Percentiles rank a stretch among this genome's conserved stretches.
phyloP scores from a whole-genome alignment of 768 basidiomycete genomes.

The Psilocybe azurescens region DNA sequence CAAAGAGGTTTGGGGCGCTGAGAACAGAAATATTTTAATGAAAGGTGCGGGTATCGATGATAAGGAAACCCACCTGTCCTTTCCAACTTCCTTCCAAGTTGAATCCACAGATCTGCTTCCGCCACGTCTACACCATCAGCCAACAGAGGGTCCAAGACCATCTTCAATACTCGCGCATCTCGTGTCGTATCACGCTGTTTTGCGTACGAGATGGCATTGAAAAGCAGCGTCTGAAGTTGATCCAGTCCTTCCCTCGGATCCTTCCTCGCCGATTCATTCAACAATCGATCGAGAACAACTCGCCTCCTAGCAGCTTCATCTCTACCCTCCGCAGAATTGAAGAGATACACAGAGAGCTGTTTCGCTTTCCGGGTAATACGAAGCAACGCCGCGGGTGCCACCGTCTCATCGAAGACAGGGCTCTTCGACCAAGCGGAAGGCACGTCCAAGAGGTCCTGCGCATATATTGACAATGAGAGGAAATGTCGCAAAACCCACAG shows the following conservation, averaged over 20 bases:
- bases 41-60: neutral
- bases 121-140: conserved; percentile 60
- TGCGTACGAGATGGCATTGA: conserved; percentile 34
- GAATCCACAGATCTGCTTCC: conserved; percentile 83
- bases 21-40: neutral
- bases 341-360: conserved; percentile 66
- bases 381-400: conserved; percentile 37
- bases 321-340: conserved; percentile 42
- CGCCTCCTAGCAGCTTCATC: conserved; percentile 57
- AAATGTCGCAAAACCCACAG: conserved; percentile 76
- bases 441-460: conserved; percentile 62
- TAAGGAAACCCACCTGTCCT: conserved; percentile 53
- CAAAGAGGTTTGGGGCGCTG: conserved; percentile 76
- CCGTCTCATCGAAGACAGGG: conserved; percentile 50
- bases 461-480: conserved; percentile 63
- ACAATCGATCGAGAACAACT: conserved; percentile 38
- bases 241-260: conserved; percentile 20
- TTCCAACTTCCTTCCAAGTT: conserved; percentile 68
- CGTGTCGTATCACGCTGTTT: conserved; percentile 49
- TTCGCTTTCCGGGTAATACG: conserved; percentile 52
- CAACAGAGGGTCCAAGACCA: conserved; percentile 64
- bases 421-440: conserved; percentile 46
- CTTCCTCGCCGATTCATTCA: conserved; percentile 17
- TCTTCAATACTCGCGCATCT: conserved; percentile 63
- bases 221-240: conserved; percentile 29